Evolutionary conservation across 2,329 filamentous ascomycete genomes (phyloP), one percentile per base, ranked within the genome.

Genomic region (Triangularia setosa): DNA sequence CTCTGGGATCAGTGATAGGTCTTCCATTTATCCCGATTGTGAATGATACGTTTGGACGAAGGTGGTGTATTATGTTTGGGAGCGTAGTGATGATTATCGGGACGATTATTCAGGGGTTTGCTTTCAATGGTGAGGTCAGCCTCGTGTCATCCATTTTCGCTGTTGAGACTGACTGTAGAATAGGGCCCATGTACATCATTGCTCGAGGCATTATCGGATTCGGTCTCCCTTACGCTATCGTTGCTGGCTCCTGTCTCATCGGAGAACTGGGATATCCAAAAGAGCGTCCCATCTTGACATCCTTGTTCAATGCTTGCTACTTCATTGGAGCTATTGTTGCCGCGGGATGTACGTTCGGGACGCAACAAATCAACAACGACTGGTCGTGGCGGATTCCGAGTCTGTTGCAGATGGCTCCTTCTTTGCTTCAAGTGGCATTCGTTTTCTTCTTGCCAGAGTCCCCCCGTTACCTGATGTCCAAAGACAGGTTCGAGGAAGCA

Each of bases 191-290:
- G 83, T 88, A 86, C 72, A 81, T 87, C 65, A 75, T 85, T 53
- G 81, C 85, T 25, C 83, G 85, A 69, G 80, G 85, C 64, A 76
- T 88, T 27, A 79, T 88, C 40, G 86, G 86, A 28, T 84, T 87
- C 58, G 85, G 85, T 57, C 86, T 87, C 59, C 81, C 83, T 0
- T 84, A 83, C 60, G 83, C 81, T 65, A 87, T 87, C 69, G 82
- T 87, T 58, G 82, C 83, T 5, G 85, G 81, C 1, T 85, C 85
- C 1, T 80, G 83, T 8, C 74, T 87, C 59, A 84, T 88, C 24
- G 85, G 84, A 70, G 86, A 88, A 71, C 76, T 88, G 7, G 81
- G 80, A 2, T 83, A 87, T 72, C 84, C 85, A 2, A 87, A 86
- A 72, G 84, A 87, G 71, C 82, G 85, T 58, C 79, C 84, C 0